Conservation (phyloP, 257 asterid genomes). For the Scutellaria baicalensis region DNA sequence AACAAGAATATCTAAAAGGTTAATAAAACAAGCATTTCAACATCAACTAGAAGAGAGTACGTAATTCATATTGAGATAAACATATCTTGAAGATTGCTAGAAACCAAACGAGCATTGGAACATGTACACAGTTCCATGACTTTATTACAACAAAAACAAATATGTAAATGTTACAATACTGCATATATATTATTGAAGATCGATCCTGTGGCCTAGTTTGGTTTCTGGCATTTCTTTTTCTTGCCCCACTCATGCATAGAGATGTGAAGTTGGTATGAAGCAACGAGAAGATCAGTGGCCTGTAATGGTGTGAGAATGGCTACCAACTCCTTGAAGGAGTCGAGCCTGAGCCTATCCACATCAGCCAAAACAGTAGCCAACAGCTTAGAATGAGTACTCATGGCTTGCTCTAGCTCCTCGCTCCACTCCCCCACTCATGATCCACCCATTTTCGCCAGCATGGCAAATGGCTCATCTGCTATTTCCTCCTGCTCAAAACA, state of each 20-base stretch:
- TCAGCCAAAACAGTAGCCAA: slow-evolving; percentile 16
- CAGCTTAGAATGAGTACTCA: slow-evolving; percentile 13
- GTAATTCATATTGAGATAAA: too few species aligned
- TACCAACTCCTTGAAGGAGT: slow-evolving; percentile 27
- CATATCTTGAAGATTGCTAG: too few species aligned
- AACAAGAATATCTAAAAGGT: too few species aligned
- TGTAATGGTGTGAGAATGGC: slow-evolving; percentile 35
- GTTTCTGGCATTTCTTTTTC: slow-evolving; percentile 5
- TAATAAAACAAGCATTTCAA: too few species aligned
- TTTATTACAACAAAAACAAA: too few species aligned
- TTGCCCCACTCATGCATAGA: slow-evolving; percentile 40
- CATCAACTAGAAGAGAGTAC: too few species aligned
- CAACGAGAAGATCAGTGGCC: slow-evolving; percentile 25
- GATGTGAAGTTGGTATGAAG: slow-evolving; percentile 40
- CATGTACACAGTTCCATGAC: too few species aligned
- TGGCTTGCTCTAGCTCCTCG: slow-evolving; percentile 11
- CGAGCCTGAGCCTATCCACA: slow-evolving; percentile 30
- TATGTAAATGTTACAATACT: too few species aligned
- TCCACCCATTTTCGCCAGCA: background rate
- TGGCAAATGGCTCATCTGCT: slow-evolving; percentile 15
- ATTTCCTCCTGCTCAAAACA: slow-evolving; percentile 23
- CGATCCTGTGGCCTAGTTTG: background rate
- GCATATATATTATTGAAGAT: background rate
- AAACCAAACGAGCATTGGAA: too few species aligned
- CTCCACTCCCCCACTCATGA: slow-evolving; percentile 14